phyloP scores from a whole-genome alignment of 192 early-diverging fungal species.

The Jimgerdemannia flammicorona region DNA sequence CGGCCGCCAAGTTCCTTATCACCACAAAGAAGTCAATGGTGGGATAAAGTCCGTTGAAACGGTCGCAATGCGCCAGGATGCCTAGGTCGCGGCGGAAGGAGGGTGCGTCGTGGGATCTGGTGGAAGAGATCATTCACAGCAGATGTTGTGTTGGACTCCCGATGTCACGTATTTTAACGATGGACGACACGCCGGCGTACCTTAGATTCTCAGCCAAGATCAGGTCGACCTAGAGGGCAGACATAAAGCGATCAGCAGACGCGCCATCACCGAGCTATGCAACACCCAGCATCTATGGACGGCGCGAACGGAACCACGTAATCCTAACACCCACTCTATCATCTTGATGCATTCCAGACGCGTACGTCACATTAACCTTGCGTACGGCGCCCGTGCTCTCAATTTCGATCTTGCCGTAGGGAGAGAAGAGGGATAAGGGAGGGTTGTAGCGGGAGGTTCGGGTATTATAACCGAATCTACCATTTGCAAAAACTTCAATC shows the following conservation, averaged over 20 bases:
- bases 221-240: conserved; percentile 20
- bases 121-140: no score
- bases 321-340: conserved; percentile 16
- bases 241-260: background rate
- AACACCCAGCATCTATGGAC: no score
- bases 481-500: no score
- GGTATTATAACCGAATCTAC: no score
- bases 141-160: no score
- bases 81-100: conserved; percentile 28
- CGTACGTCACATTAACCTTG: conserved; percentile 30
- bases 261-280: no score
- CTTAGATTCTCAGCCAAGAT: conserved; percentile 29
- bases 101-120: conserved; percentile 18
- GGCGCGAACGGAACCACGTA: background rate
- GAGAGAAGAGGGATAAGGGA: background rate
- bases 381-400: conserved; percentile 28
- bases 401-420: conserved; percentile 24
- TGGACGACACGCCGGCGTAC: conserved; percentile 16
- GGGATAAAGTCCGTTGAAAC: conserved; percentile 30
- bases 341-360: conserved; percentile 34
- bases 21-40: conserved; percentile 33
- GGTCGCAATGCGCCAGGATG: conserved; percentile 26
- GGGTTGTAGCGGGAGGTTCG: no score
- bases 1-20: conserved; percentile 26
- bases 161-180: no score